Evolutionary conservation across 2,329 filamentous ascomycete species (phyloP).

Genomic region (Clathrospora elynae): DNA sequence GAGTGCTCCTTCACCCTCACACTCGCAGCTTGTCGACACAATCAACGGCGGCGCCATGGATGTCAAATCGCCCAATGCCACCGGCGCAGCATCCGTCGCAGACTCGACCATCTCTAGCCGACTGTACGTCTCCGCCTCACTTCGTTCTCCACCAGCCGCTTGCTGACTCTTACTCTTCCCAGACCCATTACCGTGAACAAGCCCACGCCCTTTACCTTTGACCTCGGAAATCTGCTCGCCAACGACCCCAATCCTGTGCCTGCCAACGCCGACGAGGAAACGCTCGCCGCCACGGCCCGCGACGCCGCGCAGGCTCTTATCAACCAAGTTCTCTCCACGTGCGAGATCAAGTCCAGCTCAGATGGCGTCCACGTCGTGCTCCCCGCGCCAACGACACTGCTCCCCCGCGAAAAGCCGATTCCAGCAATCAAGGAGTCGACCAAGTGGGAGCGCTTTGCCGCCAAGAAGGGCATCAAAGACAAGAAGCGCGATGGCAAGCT

Average conservation of each 20-base stretch:
- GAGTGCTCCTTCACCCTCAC: slow-evolving; percentile 25
- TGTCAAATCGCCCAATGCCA: slow-evolving; percentile 28
- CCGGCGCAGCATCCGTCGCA: slow-evolving; percentile 38
- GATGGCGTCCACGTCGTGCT: slow-evolving; percentile 79
- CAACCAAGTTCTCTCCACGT: slow-evolving; percentile 91
- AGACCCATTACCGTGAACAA: slow-evolving; percentile 60
- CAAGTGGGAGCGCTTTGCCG: slow-evolving; percentile 95
- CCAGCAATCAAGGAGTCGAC: slow-evolving; percentile 81
- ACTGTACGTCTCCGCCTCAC: slow-evolving; percentile 32
- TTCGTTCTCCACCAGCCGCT: slow-evolving; percentile 1
- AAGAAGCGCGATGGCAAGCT: slow-evolving; percentile 83
- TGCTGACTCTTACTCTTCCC: slow-evolving; percentile 12
- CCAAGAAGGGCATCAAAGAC: slow-evolving; percentile 93
- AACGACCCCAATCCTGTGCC: slow-evolving; percentile 84
- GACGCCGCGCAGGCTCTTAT: slow-evolving; percentile 90
- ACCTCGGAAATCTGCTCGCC: slow-evolving; percentile 83
- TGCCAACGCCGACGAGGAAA: slow-evolving; percentile 64
- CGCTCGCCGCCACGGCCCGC: slow-evolving; percentile 75
- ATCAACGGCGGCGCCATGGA: slow-evolving; percentile 45
- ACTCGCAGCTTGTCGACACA: slow-evolving; percentile 35
- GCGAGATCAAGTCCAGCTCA: slow-evolving; percentile 72
- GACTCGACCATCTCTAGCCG: slow-evolving; percentile 41
- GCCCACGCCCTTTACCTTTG: slow-evolving; percentile 89
- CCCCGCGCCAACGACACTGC: slow-evolving; percentile 68
- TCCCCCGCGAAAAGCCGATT: slow-evolving; percentile 91